Evolutionary conservation across 495 filamentous ascomycete species (phyloP), one percentile per base, ranked within the genome.

Genomic region (Podospora pseudopauciseta): DNA sequence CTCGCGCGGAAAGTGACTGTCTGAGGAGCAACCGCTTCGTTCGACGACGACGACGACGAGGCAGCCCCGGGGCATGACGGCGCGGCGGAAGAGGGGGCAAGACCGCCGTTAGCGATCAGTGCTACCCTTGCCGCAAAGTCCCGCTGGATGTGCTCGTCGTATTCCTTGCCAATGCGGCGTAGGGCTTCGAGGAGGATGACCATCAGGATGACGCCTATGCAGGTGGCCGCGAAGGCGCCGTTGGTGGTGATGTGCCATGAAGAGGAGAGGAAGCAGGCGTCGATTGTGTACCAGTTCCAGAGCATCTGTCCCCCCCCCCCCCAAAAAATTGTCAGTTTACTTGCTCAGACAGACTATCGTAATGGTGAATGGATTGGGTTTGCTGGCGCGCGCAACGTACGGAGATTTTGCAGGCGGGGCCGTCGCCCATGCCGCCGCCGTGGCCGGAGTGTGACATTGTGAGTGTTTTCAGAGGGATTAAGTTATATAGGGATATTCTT

Each of bases 241-340:
- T 77, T 63, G 60, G 71, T 78, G 19, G 71, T 78, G 69, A 85
- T 80, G 23, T 80, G 76, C 85, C 84, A 87, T 13, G 77, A 76
- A 15, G 71, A 71, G 13, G 83, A 70, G 60, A 86, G 72, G 74
- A 87, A 84, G 76, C 80, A 85, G 60, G 83, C 68, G 66, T 85
- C 82, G 70, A 85, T 76, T 0, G 82, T 86, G 73, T 84, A 78
- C 85, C 85, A 87, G 75, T 86, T 86, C 85, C 85, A 87, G 60
- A 85, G 76, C 85, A 87, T 87, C 84, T 87, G 61, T 32, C 18
- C 1, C 1, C 23, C 23, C 20, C 20, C 23, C 23, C 23, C 23
- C 0, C 18, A 16, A 13, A 13, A 16, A 13, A 49, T 5, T 13
- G 39, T 49, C 18, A 49, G 4, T 9, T 19, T 30, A 23, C 23